Evolutionary conservation across 2,329 filamentous ascomycete genomes (phyloP).

Genomic region (Pseudocercospora musae): DNA sequence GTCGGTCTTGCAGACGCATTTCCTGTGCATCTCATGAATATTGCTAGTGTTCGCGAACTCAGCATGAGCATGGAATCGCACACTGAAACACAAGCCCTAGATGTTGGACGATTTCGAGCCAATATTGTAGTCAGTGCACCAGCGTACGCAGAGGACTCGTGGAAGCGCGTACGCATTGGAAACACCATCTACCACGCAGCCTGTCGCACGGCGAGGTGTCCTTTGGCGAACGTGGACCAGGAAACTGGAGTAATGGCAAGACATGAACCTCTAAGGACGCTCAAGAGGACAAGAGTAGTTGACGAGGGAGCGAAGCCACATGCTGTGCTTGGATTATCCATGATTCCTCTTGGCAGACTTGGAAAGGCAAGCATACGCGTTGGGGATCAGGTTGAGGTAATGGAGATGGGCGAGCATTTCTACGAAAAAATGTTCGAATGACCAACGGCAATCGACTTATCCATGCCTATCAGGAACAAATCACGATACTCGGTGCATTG

Average conservation of each 20-base stretch:
- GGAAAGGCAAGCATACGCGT: constrained; percentile 25
- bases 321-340: constrained; percentile 34
- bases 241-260: constrained; percentile 47
- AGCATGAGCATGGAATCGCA: constrained; percentile 50
- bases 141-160: constrained; percentile 67
- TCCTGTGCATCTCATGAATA: constrained; percentile 65
- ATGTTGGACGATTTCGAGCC: constrained; percentile 64
- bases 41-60: constrained; percentile 62
- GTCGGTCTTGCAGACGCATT: constrained; percentile 71
- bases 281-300: constrained; percentile 30
- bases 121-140: constrained; percentile 66
- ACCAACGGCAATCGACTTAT: background rate
- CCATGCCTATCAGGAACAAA: background rate
- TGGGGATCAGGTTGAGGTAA: constrained; percentile 33
- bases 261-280: constrained; percentile 33
- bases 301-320: constrained; percentile 33
- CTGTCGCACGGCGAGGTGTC: constrained; percentile 67
- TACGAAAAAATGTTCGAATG: constrained; percentile 33
- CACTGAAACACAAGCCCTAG: constrained; percentile 46
- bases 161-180: constrained; percentile 58
- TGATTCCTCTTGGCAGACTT: constrained; percentile 32
- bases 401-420: constrained; percentile 31
- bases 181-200: constrained; percentile 50
- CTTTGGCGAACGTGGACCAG: constrained; percentile 67
- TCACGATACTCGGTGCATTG: background rate